Evolutionary conservation across 768 basidiomycete species (phyloP), one percentile per base, ranked within the genome.

Genomic region (Filobasidium wieringae): DNA sequence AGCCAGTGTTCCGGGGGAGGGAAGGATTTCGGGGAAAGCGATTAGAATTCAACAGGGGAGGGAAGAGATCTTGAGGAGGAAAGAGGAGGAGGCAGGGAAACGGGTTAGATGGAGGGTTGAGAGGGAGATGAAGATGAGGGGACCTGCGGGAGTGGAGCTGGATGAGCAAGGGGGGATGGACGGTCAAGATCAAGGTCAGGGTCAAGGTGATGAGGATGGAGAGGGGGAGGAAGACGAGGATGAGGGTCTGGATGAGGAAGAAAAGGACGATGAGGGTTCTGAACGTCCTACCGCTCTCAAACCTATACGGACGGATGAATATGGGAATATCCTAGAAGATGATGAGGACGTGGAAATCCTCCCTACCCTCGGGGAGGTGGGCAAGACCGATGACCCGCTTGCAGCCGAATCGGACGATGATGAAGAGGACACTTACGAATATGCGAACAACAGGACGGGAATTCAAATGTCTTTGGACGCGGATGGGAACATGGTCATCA

Each of bases 1-100:
- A 27, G 55, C 55, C n/a, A 33, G 32, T 15, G 26, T 17, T 47
- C 55, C 55, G 11, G 55, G 55, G 2, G n/a, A 50, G 24, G 55
- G 55, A 15, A 6, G 55, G 30, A 39, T 57, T 22, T 50, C 43
- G 27, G 19, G 19, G 14, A 37, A 41, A 29, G 55, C 37, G 30
- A 30, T 57, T 17, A 30, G 36, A 22, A 22, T 57, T 14, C 43
- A 57, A 43, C 50, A 57, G 47, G 36, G 12, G 6, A 24, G 37
- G 26, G 33, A n/a, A 8, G 45, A 57, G 33, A 49, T 22, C 29
- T 22, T 36, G 33, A 37, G 43, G 33, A 31, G 24, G 43, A 57
- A 57, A 29, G 55, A 57, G 45, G 39, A 41, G 40, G 39, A 55
- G n/a, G 24, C 22, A 31, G 40, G 33, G 54, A 27, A 30, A 15